These are phyloP conservation scores for Lavandula angustifolia DNA, from an alignment of 257 asterid genomes.

Conservation along the genomic window DNA sequence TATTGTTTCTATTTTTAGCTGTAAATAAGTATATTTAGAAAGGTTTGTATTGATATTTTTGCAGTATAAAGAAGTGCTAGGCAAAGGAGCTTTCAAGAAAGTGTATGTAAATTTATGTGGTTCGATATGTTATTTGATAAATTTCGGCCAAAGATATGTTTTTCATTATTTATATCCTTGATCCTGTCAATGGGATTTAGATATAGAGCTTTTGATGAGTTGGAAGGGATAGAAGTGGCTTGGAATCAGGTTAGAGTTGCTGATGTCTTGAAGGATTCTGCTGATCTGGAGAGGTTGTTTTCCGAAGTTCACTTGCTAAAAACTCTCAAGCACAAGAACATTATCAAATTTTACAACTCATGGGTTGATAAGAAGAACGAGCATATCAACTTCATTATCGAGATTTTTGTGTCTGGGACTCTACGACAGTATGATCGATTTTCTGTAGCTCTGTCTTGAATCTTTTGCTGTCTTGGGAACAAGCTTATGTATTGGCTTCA, in stretches of 20 bases:
- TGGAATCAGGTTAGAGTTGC: slow-evolving; percentile 97
- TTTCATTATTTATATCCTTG: slow-evolving; percentile 39
- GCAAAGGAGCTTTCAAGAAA: slow-evolving; percentile 98
- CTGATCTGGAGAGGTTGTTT: slow-evolving; percentile 80
- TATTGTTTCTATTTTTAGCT: slow-evolving; percentile 22
- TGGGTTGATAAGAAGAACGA: slow-evolving; percentile 90
- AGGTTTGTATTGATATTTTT: slow-evolving; percentile 36
- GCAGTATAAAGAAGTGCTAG: slow-evolving; percentile 94
- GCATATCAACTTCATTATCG: slow-evolving; percentile 76
- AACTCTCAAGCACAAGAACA: slow-evolving; percentile 95
- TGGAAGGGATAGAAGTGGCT: slow-evolving; percentile 98
- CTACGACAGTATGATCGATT: slow-evolving; percentile 71
- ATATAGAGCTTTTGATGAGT: slow-evolving; percentile 92
- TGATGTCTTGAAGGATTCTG: slow-evolving; percentile 76
- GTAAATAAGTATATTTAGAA: slow-evolving; percentile 9
- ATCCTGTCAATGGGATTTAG: slow-evolving; percentile 53
- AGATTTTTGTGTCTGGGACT: slow-evolving; percentile 69
- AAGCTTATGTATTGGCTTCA: neutral
- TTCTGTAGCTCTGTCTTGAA: neutral
- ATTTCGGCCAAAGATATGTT: neutral
- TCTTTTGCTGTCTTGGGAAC: neutral
- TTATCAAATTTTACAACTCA: slow-evolving; percentile 87
- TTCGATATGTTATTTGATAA: neutral
- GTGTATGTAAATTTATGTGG: slow-evolving; percentile 55
- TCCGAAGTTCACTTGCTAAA: slow-evolving; percentile 96